Conservation (phyloP, 768 basidiomycete species). For the Daedaleopsis nitida region DNA sequence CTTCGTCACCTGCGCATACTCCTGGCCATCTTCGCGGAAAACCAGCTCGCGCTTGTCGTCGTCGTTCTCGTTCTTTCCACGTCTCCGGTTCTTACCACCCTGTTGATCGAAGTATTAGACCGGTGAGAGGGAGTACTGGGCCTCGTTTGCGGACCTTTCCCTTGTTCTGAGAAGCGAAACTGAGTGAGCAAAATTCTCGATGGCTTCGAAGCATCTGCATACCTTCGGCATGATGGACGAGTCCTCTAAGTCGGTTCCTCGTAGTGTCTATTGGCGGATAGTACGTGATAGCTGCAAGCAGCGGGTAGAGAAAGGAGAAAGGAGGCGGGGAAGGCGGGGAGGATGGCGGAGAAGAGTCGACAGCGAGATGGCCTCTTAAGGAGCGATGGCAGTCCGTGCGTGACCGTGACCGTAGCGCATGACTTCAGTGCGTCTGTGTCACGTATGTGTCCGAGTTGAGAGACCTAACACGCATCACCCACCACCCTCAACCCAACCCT, state of each 20-base stretch:
- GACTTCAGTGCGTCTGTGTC: conserved; percentile 15
- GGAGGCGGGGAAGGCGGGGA: not conserved
- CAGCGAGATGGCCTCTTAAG: conserved; percentile 1
- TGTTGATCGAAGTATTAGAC: conserved; percentile 34
- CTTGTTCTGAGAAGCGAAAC: conserved; percentile 54
- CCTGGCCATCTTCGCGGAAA: conserved; percentile 98
- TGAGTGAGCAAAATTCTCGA: conserved; percentile 22
- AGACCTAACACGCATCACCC: conserved; percentile 28
- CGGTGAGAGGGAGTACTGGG: not conserved
- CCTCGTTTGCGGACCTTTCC: conserved; percentile 56
- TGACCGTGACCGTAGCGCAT: conserved; percentile 18
- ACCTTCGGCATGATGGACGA: conserved; percentile 53
- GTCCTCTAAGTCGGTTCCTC: not conserved
- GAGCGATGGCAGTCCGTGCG: conserved; percentile 14
- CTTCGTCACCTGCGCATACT: conserved; percentile 97
- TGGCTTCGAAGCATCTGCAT: conserved; percentile 15
- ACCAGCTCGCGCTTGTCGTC: conserved; percentile 98
- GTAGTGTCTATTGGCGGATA: not conserved
- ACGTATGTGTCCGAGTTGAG: conserved; percentile 10
- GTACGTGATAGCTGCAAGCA: not conserved
- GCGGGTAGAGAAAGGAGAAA: conserved; percentile 1
- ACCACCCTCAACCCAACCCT: conserved; percentile 19
- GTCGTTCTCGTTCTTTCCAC: conserved; percentile 99
- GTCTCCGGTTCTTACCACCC: conserved; percentile 99
- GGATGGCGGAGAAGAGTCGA: not conserved